phyloP scores from a whole-genome alignment of 768 basidiomycete species.

The Tylopilus rubrobrunneus region DNA sequence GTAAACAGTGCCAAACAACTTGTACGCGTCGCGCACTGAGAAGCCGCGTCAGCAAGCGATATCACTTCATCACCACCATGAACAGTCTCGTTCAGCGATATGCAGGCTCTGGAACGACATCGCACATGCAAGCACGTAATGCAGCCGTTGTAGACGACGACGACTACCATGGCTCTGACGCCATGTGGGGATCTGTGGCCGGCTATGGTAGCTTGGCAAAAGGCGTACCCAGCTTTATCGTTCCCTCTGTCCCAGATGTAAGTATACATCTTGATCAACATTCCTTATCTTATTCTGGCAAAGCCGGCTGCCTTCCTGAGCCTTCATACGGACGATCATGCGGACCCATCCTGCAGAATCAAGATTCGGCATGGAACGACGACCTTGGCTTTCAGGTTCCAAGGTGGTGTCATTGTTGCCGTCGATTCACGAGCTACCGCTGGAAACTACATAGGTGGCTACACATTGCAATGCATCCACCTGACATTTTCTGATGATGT shows the following conservation, averaged over 20 bases:
- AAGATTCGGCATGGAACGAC: conserved; percentile 99
- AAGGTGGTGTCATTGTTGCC: conserved; percentile 97
- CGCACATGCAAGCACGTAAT: conserved; percentile 45
- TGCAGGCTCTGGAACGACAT: conserved; percentile 50
- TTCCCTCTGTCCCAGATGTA: conserved; percentile 77
- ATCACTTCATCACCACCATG: conserved; percentile 45
- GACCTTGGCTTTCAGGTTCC: conserved; percentile 93
- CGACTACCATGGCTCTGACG: conserved; percentile 58
- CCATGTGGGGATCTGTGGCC: conserved; percentile 81
- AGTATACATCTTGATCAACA: conserved; percentile 26
- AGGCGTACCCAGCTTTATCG: conserved; percentile 66
- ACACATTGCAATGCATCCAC: neutral
- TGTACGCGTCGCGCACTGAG: conserved; percentile 19
- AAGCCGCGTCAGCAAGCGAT: conserved; percentile 32
- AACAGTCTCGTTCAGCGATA: conserved; percentile 67
- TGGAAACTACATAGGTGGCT: conserved; percentile 91
- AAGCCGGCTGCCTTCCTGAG: conserved; percentile 90
- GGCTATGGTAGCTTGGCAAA: conserved; percentile 74
- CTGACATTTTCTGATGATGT: neutral
- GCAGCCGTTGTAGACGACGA: conserved; percentile 52
- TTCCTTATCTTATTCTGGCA: conserved; percentile 8
- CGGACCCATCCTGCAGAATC: conserved; percentile 91
- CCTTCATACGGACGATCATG: conserved; percentile 92
- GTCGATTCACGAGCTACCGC: conserved; percentile 99
- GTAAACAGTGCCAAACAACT: conserved; percentile 20